These are phyloP conservation scores for Myriosclerotinia curreyana DNA, from an alignment of 2,329 filamentous ascomycete genomes.

Conservation along the genomic window DNA sequence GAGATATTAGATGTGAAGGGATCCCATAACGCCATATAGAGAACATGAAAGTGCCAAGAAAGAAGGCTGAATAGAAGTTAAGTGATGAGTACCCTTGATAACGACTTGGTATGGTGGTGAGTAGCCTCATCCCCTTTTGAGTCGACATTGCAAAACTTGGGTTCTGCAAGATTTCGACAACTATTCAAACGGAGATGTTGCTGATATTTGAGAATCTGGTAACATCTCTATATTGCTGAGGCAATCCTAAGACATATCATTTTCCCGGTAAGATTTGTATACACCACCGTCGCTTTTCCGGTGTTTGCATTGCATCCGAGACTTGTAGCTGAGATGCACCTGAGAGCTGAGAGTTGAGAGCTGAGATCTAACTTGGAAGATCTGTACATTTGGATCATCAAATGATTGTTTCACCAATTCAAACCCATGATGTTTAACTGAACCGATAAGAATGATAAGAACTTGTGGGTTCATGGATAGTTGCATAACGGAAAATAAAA, in stretches of 20 bases:
- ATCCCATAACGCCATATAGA: slow-evolving; percentile 13
- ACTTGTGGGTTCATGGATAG: background rate
- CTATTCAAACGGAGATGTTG: background rate
- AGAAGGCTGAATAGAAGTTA: background rate
- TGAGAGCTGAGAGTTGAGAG: background rate
- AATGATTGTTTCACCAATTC: background rate
- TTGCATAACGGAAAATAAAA: background rate
- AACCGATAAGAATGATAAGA: slow-evolving; percentile 17
- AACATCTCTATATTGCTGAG: background rate
- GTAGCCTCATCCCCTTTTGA: background rate
- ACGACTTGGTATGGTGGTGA: no score
- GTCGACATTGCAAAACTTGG: background rate
- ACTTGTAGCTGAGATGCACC: background rate
- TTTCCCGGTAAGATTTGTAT: background rate
- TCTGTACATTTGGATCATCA: background rate
- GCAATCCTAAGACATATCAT: background rate
- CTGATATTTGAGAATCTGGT: background rate
- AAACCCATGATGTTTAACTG: background rate
- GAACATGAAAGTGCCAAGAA: background rate
- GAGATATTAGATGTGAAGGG: background rate
- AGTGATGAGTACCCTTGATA: background rate
- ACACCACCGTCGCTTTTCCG: background rate
- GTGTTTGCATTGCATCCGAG: background rate
- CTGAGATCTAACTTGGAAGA: background rate
- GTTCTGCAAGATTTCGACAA: background rate